Evolutionary conservation across 306 rosid species (phyloP), one percentile per base, ranked within the genome.

Genomic region (Corylus americana): DNA sequence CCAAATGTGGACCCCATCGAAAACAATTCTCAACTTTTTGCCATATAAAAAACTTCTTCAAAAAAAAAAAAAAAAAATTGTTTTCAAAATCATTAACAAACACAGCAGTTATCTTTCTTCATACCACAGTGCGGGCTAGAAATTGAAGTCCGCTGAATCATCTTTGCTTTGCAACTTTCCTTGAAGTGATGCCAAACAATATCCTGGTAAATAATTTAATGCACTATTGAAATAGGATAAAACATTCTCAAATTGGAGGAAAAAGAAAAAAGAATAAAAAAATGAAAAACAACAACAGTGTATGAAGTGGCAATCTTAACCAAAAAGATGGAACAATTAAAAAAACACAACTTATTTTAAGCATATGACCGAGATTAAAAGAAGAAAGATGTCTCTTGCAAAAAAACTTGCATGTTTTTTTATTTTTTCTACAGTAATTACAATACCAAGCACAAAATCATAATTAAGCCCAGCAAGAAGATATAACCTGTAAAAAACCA

Each of bases 161-260:
- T 74, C 90, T 82, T 90, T n/a, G 93, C 97, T 29, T 83, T 74
- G 84, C 99, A 96, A 20, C 63, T 79, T 85, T 90, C 96, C 70
- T 85, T 63, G 81, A 93, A 91, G 78, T 81, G 94, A 74, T 80
- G 79, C 88, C 83, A 85, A 49, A 91, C 81, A 47, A 90, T 86
- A 79, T 88, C 91, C 98, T 96, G 90, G 62, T 62, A 83, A 72
- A 74, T 35, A 73, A 71, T 22, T 59, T 8, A 59, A 20, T 9
- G 16, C 25, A 49, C 25, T 10, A 8, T 25, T 59, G 66, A 59
- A 37, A 59, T 25, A 20, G 37, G 6, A 25, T 22, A 59, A 59
- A 3, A 22, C 37, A 25, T n/a, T 12, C 17, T 22, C 66, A 59
- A 25, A 59, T 25, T 59, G 66, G 66, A 11, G 66, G 6, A 5